These are phyloP conservation scores for Aspergillus kassunensis DNA, from an alignment of 495 filamentous ascomycete species.

Conservation along the genomic window DNA sequence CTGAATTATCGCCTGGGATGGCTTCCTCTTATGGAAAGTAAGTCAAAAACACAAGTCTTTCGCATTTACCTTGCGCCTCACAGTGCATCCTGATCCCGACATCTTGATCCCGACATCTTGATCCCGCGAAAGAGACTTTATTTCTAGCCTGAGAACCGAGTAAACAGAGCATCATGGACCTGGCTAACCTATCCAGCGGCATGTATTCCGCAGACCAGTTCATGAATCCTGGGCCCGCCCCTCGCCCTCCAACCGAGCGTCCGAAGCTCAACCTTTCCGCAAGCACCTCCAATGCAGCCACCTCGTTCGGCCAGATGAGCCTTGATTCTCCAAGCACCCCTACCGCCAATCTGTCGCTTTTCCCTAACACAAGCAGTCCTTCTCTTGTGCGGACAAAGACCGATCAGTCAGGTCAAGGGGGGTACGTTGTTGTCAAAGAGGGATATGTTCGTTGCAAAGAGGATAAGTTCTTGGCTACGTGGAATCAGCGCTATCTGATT, in stretches of 20 bases:
- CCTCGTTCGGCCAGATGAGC: constrained; percentile 72
- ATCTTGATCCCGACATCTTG: not conserved
- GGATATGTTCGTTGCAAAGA: constrained; percentile 85
- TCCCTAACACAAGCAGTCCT: constrained; percentile 58
- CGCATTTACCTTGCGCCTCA: not conserved
- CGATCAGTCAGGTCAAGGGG: constrained; percentile 57
- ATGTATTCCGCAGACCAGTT: constrained; percentile 71
- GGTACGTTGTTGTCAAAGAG: constrained; percentile 77
- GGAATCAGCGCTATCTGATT: constrained; percentile 86
- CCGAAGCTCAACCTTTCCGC: constrained; percentile 65
- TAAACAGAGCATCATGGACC: not conserved
- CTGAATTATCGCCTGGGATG: constrained; percentile 14
- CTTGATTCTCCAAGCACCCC: constrained; percentile 65
- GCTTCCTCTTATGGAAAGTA: constrained; percentile 42
- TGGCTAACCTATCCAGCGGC: constrained; percentile 28
- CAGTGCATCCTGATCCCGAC: not conserved
- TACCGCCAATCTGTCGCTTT: constrained; percentile 47
- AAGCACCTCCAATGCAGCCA: constrained; percentile 68
- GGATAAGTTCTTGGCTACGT: constrained; percentile 78
- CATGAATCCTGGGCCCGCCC: constrained; percentile 95
- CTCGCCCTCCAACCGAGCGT: constrained; percentile 80
- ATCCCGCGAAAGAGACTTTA: not conserved
- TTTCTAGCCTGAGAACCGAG: not conserved
- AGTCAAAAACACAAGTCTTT: constrained; percentile 19
- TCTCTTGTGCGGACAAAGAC: constrained; percentile 60